These are phyloP conservation scores for Podochytrium sp. DNA, from an alignment of 192 early-diverging fungal species.

Conservation along the genomic window DNA sequence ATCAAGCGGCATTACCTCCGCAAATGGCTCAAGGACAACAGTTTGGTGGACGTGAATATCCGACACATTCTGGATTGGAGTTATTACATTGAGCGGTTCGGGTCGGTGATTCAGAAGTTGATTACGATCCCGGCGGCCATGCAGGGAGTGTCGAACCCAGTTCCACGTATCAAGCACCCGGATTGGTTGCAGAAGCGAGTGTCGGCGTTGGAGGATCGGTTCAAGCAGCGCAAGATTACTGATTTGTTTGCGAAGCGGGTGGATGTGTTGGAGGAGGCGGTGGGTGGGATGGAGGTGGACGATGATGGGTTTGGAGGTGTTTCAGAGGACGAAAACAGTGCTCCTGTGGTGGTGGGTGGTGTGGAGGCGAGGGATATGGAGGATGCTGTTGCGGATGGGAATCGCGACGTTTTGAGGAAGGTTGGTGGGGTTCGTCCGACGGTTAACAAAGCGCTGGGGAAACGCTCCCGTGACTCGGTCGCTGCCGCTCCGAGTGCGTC, in stretches of 20 bases:
- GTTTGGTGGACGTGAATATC: slow-evolving; percentile 80
- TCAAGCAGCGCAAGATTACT: slow-evolving; percentile 83
- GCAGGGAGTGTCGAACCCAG: slow-evolving; percentile 92
- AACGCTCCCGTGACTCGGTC: slow-evolving; percentile 27
- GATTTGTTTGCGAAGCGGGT: slow-evolving; percentile 71
- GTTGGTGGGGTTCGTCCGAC: slow-evolving; percentile 26
- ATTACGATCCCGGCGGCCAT: slow-evolving; percentile 98
- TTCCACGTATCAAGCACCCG: slow-evolving; percentile 89
- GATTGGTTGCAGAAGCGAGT: slow-evolving; percentile 93
- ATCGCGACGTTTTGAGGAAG: background rate
- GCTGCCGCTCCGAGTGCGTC: background rate
- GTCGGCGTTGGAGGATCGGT: slow-evolving; percentile 73
- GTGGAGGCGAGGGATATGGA: slow-evolving; percentile 40
- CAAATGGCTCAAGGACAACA: slow-evolving; percentile 87
- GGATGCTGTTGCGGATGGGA: slow-evolving; percentile 33
- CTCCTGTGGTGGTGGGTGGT: background rate
- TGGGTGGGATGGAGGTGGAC: slow-evolving; percentile 22
- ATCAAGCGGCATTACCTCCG: slow-evolving; percentile 81
- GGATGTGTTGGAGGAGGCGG: slow-evolving; percentile 9
- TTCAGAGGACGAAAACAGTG: background rate
- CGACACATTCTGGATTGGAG: slow-evolving; percentile 94
- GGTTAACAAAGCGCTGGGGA: slow-evolving; percentile 17
- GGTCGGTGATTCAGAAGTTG: slow-evolving; percentile 92
- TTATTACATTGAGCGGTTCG: slow-evolving; percentile 96
- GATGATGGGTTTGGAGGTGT: slow-evolving; percentile 26